These are phyloP conservation scores for Pezicula neosporulosa DNA, from an alignment of 2,329 filamentous ascomycete genomes.

Conservation along the genomic window DNA sequence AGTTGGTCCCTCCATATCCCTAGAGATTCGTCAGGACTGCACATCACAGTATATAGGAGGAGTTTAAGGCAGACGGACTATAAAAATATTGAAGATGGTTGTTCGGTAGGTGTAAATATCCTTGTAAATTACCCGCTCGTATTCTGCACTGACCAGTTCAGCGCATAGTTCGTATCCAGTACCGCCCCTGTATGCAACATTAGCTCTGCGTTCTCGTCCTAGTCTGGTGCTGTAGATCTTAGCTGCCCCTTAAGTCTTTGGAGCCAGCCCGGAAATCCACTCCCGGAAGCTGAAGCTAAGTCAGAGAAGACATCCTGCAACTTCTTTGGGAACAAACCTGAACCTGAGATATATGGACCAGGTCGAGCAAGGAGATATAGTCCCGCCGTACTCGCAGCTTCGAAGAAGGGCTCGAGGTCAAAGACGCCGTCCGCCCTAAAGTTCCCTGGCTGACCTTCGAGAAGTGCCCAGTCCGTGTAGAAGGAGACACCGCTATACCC, in stretches of 20 bases:
- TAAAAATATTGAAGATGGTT: conserved; percentile 70
- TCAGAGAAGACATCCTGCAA: too few relatives aligned
- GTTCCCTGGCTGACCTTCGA: conserved; percentile 69
- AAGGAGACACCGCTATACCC: conserved; percentile 80
- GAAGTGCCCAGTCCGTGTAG: conserved; percentile 74
- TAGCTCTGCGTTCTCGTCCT: conserved; percentile 64
- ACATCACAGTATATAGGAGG: too few relatives aligned
- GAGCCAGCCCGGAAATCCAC: conserved; percentile 75
- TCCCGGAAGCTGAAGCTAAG: conserved; percentile 75
- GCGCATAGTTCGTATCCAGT: conserved; percentile 64
- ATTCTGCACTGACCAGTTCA: conserved; percentile 66
- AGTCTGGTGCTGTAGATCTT: conserved; percentile 59
- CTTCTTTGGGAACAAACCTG: too few relatives aligned
- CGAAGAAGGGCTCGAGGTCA: conserved; percentile 70
- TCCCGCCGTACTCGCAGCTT: conserved; percentile 68
- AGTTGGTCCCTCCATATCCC: conserved; percentile 75
- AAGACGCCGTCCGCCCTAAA: conserved; percentile 74
- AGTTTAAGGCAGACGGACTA: conserved; percentile 46
- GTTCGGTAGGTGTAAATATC: conserved; percentile 65
- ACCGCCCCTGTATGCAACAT: conserved; percentile 58
- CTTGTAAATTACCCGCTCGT: conserved; percentile 77
- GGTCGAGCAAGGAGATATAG: conserved; percentile 67
- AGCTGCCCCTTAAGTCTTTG: conserved; percentile 63
- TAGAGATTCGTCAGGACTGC: too few relatives aligned
- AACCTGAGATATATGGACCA: too few relatives aligned